Percentiles rank a stretch among this genome's conserved stretches.
These are phyloP conservation scores for Zymoseptoria ardabiliae DNA, from an alignment of 2,329 filamentous ascomycete genomes.

Conservation along the genomic window DNA sequence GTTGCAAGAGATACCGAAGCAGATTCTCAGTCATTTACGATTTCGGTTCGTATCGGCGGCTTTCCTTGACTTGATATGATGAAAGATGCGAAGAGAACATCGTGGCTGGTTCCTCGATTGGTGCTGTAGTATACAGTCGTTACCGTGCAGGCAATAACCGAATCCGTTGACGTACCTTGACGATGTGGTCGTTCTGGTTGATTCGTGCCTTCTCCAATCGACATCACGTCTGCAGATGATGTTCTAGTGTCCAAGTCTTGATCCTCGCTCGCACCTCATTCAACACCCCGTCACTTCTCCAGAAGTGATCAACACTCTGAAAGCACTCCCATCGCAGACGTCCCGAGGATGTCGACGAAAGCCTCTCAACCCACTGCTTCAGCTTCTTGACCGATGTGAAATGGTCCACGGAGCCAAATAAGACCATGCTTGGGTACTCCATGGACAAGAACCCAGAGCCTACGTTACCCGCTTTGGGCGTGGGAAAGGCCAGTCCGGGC, in stretches of 20 bases:
- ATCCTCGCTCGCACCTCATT: neutral
- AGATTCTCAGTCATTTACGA: too few species aligned
- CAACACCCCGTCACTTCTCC: conserved; percentile 34
- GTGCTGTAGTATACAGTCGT: too few species aligned
- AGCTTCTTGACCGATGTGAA: conserved; percentile 64
- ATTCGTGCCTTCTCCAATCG: too few species aligned
- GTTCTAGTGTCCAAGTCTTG: neutral
- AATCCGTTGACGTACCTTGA: too few species aligned
- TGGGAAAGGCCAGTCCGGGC: conserved; percentile 23
- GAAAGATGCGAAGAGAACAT: too few species aligned
- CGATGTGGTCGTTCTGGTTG: too few species aligned
- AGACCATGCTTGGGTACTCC: conserved; percentile 53
- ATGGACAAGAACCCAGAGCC: conserved; percentile 44
- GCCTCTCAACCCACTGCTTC: conserved; percentile 55
- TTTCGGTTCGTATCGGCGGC: too few species aligned
- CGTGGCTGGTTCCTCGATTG: too few species aligned
- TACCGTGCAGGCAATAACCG: too few species aligned
- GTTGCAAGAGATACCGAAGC: too few species aligned
- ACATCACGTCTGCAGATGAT: too few species aligned
- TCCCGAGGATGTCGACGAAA: conserved; percentile 33
- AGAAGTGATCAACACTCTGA: conserved; percentile 46
- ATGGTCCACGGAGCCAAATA: conserved; percentile 68
- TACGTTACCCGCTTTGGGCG: conserved; percentile 13
- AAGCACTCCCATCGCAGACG: conserved; percentile 40
- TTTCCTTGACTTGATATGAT: too few species aligned